phyloP scores from a whole-genome alignment of 2,329 filamentous ascomycete genomes.

The Byssochlamys sp. region DNA sequence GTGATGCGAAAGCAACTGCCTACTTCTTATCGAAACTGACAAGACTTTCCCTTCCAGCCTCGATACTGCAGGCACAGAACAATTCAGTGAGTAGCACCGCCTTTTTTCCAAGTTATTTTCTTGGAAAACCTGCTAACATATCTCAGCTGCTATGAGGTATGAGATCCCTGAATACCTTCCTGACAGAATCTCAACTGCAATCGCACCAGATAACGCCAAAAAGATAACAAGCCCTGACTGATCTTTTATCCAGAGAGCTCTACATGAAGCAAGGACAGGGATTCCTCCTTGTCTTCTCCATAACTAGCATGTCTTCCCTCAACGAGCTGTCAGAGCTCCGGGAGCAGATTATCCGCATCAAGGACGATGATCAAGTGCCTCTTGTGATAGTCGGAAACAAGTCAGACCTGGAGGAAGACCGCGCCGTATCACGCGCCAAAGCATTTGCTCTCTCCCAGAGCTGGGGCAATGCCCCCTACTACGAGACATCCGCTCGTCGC shows the following conservation, averaged over 20 bases:
- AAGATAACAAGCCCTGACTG: not conserved
- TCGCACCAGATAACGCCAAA: not conserved
- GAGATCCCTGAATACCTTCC: constrained; percentile 1
- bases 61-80: constrained; percentile 83
- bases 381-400: constrained; percentile 92
- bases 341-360: constrained; percentile 84
- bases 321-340: constrained; percentile 70
- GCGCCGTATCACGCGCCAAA: constrained; percentile 64
- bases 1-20: constrained; percentile 4
- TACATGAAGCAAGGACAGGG: constrained; percentile 93
- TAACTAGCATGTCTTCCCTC: constrained; percentile 74
- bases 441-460: constrained; percentile 77
- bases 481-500: constrained; percentile 76
- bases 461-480: constrained; percentile 81
- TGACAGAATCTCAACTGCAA: not conserved
- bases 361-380: constrained; percentile 73
- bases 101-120: not conserved
- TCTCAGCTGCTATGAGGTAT: constrained; percentile 50
- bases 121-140: constrained; percentile 1
- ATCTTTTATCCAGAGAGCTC: constrained; percentile 51
- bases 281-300: constrained; percentile 85
- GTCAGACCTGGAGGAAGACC: constrained; percentile 77
- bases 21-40: not conserved
- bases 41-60: constrained; percentile 44
- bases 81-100: constrained; percentile 63